A percentile compares a stretch with the other conserved stretches of the same genome.
These are phyloP conservation scores for Hordeum vulgare DNA, from an alignment of 176 grass and related monocot species.

Conservation along the genomic window DNA sequence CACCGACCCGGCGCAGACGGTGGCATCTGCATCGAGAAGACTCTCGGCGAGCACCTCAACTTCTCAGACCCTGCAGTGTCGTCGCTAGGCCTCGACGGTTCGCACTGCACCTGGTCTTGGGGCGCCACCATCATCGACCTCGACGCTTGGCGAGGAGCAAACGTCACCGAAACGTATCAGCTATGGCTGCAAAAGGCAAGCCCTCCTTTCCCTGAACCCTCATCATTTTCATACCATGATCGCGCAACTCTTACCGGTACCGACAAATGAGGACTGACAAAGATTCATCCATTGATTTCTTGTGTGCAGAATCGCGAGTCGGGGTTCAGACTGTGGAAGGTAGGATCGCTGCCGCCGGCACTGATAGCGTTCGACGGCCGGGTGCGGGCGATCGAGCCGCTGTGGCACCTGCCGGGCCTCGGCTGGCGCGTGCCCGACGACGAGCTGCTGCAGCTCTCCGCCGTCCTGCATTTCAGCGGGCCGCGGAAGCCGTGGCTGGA, in stretches of 20 bases:
- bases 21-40: conserved; percentile 46
- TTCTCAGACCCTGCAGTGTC: conserved; percentile 53
- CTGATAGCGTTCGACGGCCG: conserved; percentile 67
- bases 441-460: conserved; percentile 36
- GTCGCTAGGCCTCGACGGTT: conserved; percentile 6
- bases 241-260: not conserved
- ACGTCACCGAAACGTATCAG: conserved; percentile 58
- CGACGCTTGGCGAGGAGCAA: conserved; percentile 61
- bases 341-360: conserved; percentile 67
- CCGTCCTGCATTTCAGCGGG: conserved; percentile 90
- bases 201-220: not conserved
- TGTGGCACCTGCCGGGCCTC: conserved; percentile 67
- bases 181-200: conserved; percentile 73
- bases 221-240: not conserved
- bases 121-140: conserved; percentile 71
- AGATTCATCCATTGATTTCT: not conserved
- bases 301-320: conserved; percentile 69
- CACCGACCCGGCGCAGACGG: conserved; percentile 8
- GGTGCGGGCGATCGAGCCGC: conserved; percentile 42
- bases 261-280: not conserved
- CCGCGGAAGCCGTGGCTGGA: conserved; percentile 92
- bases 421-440: conserved; percentile 50
- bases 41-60: conserved; percentile 61
- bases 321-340: conserved; percentile 54
- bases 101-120: conserved; percentile 72